Evolutionary conservation across 2,329 filamentous ascomycete species (phyloP), one percentile per base, ranked within the genome.

Genomic region (Allantophomopsis cytisporea): DNA sequence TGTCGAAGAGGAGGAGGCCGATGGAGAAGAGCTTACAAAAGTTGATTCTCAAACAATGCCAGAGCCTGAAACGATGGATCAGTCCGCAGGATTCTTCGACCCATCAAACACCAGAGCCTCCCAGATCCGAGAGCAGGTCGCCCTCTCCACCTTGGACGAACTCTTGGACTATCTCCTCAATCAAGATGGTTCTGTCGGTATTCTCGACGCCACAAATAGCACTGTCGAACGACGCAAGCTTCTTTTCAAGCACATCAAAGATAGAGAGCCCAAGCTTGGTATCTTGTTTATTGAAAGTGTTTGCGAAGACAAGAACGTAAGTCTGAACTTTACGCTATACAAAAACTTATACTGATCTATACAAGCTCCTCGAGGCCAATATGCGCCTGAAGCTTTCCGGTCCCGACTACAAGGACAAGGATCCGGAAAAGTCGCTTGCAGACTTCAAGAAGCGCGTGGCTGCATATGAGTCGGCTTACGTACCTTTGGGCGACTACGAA

Each of bases 371-470:
- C 31, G 88, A 96, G 59, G 85, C 88, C 14, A 96, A 96, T 55
- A 96, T 96, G 87, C 86, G 89, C 20, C 66, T 96, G 45, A 96
- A 96, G 66, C 76, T 96, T 6, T 93, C 85, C 3, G 91, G 91
- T 0, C 91, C 91, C 0, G 91, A 98, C 59, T 98, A 98, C 64
- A 85, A 82, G 53, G 85, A 86, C 56, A 93, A 94, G 61, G 89
- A 98, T 51, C 89, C 91, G 0, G 63, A 76, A 40, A 77, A 83
- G 54, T 88, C 91, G 1, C 66, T 96, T 33, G 77, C 73, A 28
- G 91, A 98, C 56, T 98, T 98, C 68, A 93, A 84, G 63, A 80
- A 84, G 60, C 83, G 91, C 44, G 88, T 98, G 12, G 79, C 76
- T 39, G 83, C 93, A 10, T 98, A 98, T 53, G 86, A 95, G 59